These are phyloP conservation scores for Aspergillus unguis DNA, from an alignment of 2,329 filamentous ascomycete genomes.

Conservation along the genomic window DNA sequence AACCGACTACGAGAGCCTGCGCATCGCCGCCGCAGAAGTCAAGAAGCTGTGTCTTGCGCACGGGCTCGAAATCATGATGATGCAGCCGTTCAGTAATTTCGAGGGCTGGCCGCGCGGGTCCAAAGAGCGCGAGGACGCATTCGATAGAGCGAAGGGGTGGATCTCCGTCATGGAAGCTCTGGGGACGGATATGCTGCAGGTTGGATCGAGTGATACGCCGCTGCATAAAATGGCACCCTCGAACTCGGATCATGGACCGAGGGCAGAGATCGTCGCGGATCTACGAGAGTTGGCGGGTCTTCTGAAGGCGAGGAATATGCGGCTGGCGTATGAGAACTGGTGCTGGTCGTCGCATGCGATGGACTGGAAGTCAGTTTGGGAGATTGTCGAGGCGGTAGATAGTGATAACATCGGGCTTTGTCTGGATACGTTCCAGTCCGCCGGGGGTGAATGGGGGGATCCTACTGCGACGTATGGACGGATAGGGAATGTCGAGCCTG, in stretches of 20 bases:
- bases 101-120: constrained; percentile 67
- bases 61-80: constrained; percentile 61
- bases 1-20: constrained; percentile 59
- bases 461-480: constrained; percentile 62
- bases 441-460: constrained; percentile 69
- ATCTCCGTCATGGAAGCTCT: constrained; percentile 67
- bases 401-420: constrained; percentile 68
- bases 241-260: background rate
- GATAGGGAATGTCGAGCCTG: constrained; percentile 47
- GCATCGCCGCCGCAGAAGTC: constrained; percentile 54
- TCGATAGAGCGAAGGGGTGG: constrained; percentile 63
- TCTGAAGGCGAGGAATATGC: constrained; percentile 52
- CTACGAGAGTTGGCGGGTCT: constrained; percentile 63
- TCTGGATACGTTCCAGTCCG: constrained; percentile 74
- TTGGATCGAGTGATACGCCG: constrained; percentile 44
- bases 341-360: constrained; percentile 72
- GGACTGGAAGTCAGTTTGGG: constrained; percentile 67
- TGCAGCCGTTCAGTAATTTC: constrained; percentile 74
- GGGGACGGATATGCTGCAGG: constrained; percentile 68
- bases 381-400: constrained; percentile 61
- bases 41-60: constrained; percentile 54
- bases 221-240: background rate
- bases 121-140: constrained; percentile 59
- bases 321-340: constrained; percentile 77
- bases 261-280: constrained; percentile 55